phyloP scores from a whole-genome alignment of 1,139 yeast genomes.

The Geotrichum siamense region DNA sequence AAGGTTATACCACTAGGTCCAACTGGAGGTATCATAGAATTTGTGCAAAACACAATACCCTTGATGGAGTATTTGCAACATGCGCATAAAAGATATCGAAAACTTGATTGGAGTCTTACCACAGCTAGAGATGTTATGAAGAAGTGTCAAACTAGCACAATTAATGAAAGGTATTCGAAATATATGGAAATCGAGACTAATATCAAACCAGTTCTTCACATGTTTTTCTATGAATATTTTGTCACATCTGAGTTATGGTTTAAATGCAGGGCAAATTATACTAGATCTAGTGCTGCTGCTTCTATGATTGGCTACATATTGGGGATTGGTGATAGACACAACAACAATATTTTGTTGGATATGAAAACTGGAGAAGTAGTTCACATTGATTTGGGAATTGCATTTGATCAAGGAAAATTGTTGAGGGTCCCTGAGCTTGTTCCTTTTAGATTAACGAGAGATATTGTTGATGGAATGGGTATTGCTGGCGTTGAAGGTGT shows the following conservation, averaged over 20 bases:
- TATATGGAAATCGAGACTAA: slow-evolving; percentile 46
- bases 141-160: slow-evolving; percentile 44
- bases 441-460: slow-evolving; percentile 87
- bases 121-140: slow-evolving; percentile 65
- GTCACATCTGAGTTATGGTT: slow-evolving; percentile 57
- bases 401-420: slow-evolving; percentile 78
- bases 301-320: slow-evolving; percentile 82
- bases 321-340: slow-evolving; percentile 93
- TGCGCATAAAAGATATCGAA: slow-evolving; percentile 43
- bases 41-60: slow-evolving; percentile 71
- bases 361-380: slow-evolving; percentile 77
- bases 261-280: slow-evolving; percentile 53
- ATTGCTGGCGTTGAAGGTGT: slow-evolving; percentile 72
- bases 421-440: slow-evolving; percentile 87
- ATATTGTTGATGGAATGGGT: slow-evolving; percentile 90
- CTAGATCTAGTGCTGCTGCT: slow-evolving; percentile 74
- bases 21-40: slow-evolving; percentile 80
- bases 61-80: slow-evolving; percentile 60
- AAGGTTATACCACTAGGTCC: slow-evolving; percentile 89
- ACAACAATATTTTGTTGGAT: slow-evolving; percentile 84
- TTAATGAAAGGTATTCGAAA: slow-evolving; percentile 42
- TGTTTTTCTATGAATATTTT: slow-evolving; percentile 66
- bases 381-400: slow-evolving; percentile 93
- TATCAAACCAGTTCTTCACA: slow-evolving; percentile 60
- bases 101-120: slow-evolving; percentile 43